Evolutionary conservation across 1,284 basidiomycete genomes (phyloP), one percentile per base, ranked within the genome.

Genomic region (Phylloboletellus chloephorus): DNA sequence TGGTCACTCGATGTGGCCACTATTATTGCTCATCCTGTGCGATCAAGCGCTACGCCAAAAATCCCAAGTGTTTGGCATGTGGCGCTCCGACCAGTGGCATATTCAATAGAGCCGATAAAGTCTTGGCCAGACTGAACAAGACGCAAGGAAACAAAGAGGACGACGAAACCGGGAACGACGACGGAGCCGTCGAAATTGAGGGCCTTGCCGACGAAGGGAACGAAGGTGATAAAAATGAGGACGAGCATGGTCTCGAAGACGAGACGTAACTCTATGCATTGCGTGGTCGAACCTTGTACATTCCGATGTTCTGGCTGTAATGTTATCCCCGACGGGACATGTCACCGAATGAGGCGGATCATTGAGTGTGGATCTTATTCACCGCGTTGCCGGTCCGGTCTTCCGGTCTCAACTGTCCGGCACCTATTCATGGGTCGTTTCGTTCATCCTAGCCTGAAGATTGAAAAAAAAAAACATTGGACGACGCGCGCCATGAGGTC

Each of bases 1-100:
- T 99, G 49, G 89, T 93, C 39, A 98, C 96, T 13, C 83, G 88
- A 39, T 99, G 96, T 63, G 90, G 89, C 2, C 96, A 98, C 66
- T 98, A 97, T 67, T 98, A 94, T 63, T 97, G 94, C 67, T 89
- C 88, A 41, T 76, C 84, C 13, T 96, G 94, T 61, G 94, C 94
- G 7, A 90, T 97, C 64, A 88, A 89, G 65, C 79, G 96, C 28
- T 98, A 88, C 56, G 79, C 82, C 30, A 95, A 87, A 71, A 97
- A 89, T 28, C 90, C 91, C 2, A 98, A 95, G 66, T 99, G 96
- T 56, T 79, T 92, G 41, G 96, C 94, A 3, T 99, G 95, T 61
- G 88, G 91, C 37, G 79, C 89, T 10, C 80, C 92, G 3, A 98
- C 95, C 0, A 87, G 82, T 11, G 95, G 95, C 3, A 90, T 98